Base-by-base conservation (phyloP, 2,329 filamentous ascomycete genomes). In the Pyricularia grisea region DNA sequence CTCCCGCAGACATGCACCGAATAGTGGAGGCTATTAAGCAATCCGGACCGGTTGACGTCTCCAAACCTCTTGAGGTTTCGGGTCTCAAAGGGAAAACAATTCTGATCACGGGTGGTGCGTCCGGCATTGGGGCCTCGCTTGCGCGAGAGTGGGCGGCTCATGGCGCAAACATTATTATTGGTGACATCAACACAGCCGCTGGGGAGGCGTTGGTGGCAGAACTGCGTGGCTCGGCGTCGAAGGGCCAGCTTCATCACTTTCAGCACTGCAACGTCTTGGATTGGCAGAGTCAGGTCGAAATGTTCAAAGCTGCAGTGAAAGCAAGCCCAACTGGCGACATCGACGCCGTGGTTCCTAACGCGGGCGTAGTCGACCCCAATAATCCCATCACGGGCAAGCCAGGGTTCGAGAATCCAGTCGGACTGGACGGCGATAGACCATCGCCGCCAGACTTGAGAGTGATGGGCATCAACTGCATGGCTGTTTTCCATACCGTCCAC, bases 401-500 rank as follows among this genome's bases (percentile, higher is more conserved):
- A 11, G 70, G 71, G 5, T 84, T 89, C 71, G 85, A 87, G 74
- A 72, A 76, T 64, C 85, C 85, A 0, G 5, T 28, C 12, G 72
- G 71, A 28, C 77, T 83, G 58, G 78, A 81, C 69, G 75, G 76
- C 23, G 80, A 83, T 36, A 30, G 33, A 7, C 75, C 74, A 20
- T 79, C 83, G 1, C 77, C 81, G 69, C 87, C 88, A 0, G 78
- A 80, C 70, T 81, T 88, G 64, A 80, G 78, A 20, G 85, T 85
- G 65, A 74, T 90, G 55, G 83, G 88, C 70, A 85, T 91, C 67
- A 90, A 92, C 75, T 77, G 89, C 71, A 86, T 80, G 0, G 90
- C 88, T 14, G 85, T 88, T 58, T 77, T 88, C 70, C 91, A 90
- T 78, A 91, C 89, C 0, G 81, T 83, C 1, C 86, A 91, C 73